Base-by-base conservation (phyloP, 1,284 basidiomycete species). In the Somion occarium region DNA sequence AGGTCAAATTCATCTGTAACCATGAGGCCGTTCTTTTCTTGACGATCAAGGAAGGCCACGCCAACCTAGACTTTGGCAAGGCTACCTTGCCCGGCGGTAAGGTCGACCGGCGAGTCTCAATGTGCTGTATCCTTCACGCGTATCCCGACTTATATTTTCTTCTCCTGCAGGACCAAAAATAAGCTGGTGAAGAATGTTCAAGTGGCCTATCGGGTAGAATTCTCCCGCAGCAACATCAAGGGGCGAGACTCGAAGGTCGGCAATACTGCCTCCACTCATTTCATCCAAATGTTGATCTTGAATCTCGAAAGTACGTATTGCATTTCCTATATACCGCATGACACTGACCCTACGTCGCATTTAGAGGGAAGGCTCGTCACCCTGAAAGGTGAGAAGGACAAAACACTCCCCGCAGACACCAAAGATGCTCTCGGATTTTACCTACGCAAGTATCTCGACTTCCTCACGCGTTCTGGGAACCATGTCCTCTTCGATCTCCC, bases 401-500 rank as follows among this genome's bases (percentile, higher is more conserved):
- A 23, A 39, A 38, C 30, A 34, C 15, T 34, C 7, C 15, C 30
- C 15, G 7, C 30, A 7, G 30, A 34, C 39, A 50, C 38, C 38
- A 52, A 50, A 19, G 50, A 57, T 25, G 55, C 59, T 2, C 51
- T 63, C 34, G 34, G 49, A 9, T 55, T 55, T 49, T 64, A 64
- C 46, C 50, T 63, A 20, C 46, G 18, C 5, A 41, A 57, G 15
- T 66, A 65, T 54, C 58, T 67, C 34, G 49, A 56, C 15, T 52
- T 64, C 45, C 59, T 69, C n/a, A 53, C 57, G 42, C 44, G 53
- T 34, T 62, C 66, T 2, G 65, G 66, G 3, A 55, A 64, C 51
- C 62, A 67, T 48, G 61, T 65, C 43, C 55, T 67, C 9, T 65
- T 62, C 54, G 64, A 62, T 5, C 60, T 67, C 9, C 65, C 65